Evolutionary conservation across 2,329 filamentous ascomycete species (phyloP), one percentile per base, ranked within the genome.

Genomic region (Fusarium nematophilum): DNA sequence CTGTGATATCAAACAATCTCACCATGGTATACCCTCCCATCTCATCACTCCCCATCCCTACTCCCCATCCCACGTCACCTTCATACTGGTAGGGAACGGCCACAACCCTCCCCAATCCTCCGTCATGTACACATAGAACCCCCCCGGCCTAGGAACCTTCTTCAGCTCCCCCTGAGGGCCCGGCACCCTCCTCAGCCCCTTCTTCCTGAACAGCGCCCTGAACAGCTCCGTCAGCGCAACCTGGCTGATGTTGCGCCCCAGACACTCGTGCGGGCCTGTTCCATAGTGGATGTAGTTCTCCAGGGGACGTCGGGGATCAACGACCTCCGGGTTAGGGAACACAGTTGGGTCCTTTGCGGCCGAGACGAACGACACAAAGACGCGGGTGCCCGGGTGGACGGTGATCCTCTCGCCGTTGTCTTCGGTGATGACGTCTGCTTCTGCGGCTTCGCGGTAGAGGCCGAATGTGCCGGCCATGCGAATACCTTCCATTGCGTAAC

Each of bases 401-500:
- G 72, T 62, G 13, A 89, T 72, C n/a, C 75, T 65, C 18, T 75
- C 75, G 11, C 81, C 80, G 52, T 88, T 83, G 21, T 86, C 80
- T 42, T 86, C 78, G 27, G 73, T 54, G 39, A 84, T 79, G 2
- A 77, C 76, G 43, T 83, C 79, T 14, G 75, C 68, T 0, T 69
- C 72, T 0, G 79, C 73, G 3, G 83, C 84, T 50, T 85, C 77
- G 31, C 88, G 85, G 76, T 86, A 87, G 2, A 86, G 78, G 9
- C 84, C 83, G 15, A 86, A 85, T 0, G 84, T 85, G 9, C 87
- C 86, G 4, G 86, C 85, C 47, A 93, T 79, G 31, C 90, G 87
- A 50, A 90, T 82, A 13, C 87, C 90, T 73, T 92, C 92, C 78
- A 90, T 81, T 36, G 85, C 86, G 69, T 91, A 93, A 31, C 86